phyloP scores from a whole-genome alignment of 495 filamentous ascomycete species.

The Friedmanniomyces endolithicus region DNA sequence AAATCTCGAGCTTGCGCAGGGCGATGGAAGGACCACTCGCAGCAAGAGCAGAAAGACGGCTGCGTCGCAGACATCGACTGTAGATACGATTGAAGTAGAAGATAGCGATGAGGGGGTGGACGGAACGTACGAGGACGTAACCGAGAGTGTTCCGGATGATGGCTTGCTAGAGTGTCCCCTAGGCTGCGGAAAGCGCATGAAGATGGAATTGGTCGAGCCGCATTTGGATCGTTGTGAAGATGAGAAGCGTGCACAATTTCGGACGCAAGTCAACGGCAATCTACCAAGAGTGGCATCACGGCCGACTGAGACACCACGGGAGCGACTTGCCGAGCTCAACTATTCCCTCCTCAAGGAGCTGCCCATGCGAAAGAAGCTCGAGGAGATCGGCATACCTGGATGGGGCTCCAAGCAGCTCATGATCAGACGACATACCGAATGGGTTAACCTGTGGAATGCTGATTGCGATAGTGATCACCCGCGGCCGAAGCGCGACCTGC shows the following conservation, averaged over 20 bases:
- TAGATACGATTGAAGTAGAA: conserved; percentile 16
- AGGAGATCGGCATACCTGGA: conserved; percentile 68
- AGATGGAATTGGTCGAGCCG: conserved; percentile 52
- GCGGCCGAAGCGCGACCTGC: conserved; percentile 54
- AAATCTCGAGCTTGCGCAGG: conserved; percentile 26
- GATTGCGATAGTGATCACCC: conserved; percentile 76
- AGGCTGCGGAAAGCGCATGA: conserved; percentile 59
- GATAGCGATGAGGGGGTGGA: conserved; percentile 12
- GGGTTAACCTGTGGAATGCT: conserved; percentile 91
- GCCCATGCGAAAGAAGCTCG: conserved; percentile 63
- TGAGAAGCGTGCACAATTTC: conserved; percentile 9
- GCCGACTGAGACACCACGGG: neutral
- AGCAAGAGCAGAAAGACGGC: conserved; percentile 20
- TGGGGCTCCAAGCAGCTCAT: conserved; percentile 52
- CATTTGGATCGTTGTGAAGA: conserved; percentile 60
- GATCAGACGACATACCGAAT: conserved; percentile 76
- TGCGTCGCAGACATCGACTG: conserved; percentile 26
- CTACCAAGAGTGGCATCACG: neutral
- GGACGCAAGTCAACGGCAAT: neutral
- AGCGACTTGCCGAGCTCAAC: conserved; percentile 59
- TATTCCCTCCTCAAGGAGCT: conserved; percentile 71
- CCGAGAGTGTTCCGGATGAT: conserved; percentile 41
- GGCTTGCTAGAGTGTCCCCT: conserved; percentile 74
- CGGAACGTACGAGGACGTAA: conserved; percentile 22
- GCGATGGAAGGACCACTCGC: conserved; percentile 26